Conservation (phyloP, 306 rosid genomes). For the Prunus armeniaca region DNA sequence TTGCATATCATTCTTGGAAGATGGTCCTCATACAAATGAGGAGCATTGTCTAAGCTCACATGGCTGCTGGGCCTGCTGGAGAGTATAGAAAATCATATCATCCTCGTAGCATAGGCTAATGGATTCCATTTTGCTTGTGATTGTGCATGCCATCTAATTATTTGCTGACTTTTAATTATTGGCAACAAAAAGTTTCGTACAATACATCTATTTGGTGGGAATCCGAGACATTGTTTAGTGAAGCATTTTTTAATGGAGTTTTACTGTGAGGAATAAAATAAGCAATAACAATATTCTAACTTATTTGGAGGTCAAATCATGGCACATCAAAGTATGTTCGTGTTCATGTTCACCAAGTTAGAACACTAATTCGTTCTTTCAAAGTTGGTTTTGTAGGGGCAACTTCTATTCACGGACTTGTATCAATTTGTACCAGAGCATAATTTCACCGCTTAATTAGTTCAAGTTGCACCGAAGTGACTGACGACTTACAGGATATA, state of each 20-base stretch:
- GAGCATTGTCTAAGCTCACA: slow-evolving; percentile 1
- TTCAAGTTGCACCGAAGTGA: too few relatives aligned
- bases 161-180: background rate
- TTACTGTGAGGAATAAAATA: background rate
- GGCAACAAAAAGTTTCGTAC: background rate
- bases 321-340: too few relatives aligned
- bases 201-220: background rate
- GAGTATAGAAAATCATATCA: background rate
- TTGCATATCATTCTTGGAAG: slow-evolving; percentile 5
- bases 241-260: background rate
- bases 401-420: too few relatives aligned
- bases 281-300: background rate
- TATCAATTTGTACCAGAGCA: too few relatives aligned
- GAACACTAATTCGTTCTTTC: too few relatives aligned
- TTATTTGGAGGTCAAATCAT: too few relatives aligned
- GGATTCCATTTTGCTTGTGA: background rate
- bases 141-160: slow-evolving; percentile 6
- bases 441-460: too few relatives aligned
- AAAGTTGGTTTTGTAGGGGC: too few relatives aligned
- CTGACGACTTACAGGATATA: too few relatives aligned
- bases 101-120: background rate
- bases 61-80: slow-evolving; percentile 12
- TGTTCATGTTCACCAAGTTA: too few relatives aligned
- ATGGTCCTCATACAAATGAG: background rate
- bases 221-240: background rate